Conservation (phyloP, 768 basidiomycete genomes). For the Podaxis rugospora region DNA sequence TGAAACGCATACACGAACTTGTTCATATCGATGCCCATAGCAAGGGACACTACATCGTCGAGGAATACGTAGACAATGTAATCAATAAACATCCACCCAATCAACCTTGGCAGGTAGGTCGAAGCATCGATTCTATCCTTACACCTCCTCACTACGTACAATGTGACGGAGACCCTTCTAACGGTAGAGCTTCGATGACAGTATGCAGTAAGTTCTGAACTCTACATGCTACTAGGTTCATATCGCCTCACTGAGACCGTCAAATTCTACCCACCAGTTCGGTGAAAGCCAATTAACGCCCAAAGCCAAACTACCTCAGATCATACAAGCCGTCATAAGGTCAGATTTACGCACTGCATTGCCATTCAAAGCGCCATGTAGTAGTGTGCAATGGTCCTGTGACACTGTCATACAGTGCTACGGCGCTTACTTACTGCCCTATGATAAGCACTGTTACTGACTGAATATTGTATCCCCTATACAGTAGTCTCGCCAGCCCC, state of each 20-base stretch:
- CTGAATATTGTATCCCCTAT: background rate
- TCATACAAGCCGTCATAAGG: slow-evolving; percentile 75
- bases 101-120: slow-evolving; percentile 70
- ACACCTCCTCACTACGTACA: too few relatives aligned
- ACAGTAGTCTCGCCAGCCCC: slow-evolving; percentile 68
- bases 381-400: background rate
- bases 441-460: background rate
- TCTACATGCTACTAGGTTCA: background rate
- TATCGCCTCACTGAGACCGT: background rate
- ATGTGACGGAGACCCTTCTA: background rate
- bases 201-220: slow-evolving; percentile 55
- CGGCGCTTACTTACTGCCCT: background rate
- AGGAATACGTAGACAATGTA: slow-evolving; percentile 64
- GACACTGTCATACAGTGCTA: background rate
- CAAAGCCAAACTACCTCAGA: slow-evolving; percentile 64
- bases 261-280: slow-evolving; percentile 43
- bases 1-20: background rate
- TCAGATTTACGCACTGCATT: slow-evolving; percentile 21
- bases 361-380: background rate
- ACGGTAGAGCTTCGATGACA: slow-evolving; percentile 21
- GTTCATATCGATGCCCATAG: slow-evolving; percentile 28
- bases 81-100: slow-evolving; percentile 59
- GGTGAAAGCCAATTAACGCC: slow-evolving; percentile 70
- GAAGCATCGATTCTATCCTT: background rate
- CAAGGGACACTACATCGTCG: slow-evolving; percentile 70